These are phyloP conservation scores for Chrysoporthe deuterocubensis DNA, from an alignment of 2,329 filamentous ascomycete genomes.

Conservation along the genomic window DNA sequence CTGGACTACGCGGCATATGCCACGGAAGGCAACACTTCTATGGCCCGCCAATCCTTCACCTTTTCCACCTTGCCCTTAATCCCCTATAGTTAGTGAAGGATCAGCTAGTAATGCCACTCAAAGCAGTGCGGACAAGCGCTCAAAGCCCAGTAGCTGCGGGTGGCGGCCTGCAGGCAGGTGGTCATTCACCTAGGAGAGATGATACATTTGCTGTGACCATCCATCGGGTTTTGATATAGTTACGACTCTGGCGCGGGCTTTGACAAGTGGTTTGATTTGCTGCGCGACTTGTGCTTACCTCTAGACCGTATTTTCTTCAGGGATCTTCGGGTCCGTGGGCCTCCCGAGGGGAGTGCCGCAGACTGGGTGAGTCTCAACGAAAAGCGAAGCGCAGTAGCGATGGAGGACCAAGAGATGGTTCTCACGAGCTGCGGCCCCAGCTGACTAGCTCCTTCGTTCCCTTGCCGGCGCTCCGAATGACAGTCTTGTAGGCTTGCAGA, in stretches of 20 bases:
- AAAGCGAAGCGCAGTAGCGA: no score
- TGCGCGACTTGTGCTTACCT: background rate
- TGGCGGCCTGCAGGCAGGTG: background rate
- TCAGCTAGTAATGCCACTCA: background rate
- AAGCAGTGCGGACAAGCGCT: background rate
- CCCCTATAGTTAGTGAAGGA: no score
- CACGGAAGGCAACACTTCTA: background rate
- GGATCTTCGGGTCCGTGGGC: background rate
- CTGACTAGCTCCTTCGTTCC: no score
- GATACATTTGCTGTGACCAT: background rate
- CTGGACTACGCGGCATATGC: background rate
- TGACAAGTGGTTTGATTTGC: background rate
- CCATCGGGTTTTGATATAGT: background rate
- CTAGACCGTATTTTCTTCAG: no score
- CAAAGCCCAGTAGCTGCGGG: background rate
- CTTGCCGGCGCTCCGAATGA: no score
- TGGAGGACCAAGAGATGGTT: no score
- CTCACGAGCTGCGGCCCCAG: no score
- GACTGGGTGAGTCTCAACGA: background rate
- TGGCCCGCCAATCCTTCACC: background rate
- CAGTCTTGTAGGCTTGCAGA: no score
- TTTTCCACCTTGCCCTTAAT: background rate
- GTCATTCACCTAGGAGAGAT: background rate
- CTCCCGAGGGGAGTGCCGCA: background rate
- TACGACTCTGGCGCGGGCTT: background rate